Percentiles rank a stretch among this genome's conserved stretches.
Evolutionary conservation across 495 filamentous ascomycete species (phyloP).

Genomic region (Podospora sp.): DNA sequence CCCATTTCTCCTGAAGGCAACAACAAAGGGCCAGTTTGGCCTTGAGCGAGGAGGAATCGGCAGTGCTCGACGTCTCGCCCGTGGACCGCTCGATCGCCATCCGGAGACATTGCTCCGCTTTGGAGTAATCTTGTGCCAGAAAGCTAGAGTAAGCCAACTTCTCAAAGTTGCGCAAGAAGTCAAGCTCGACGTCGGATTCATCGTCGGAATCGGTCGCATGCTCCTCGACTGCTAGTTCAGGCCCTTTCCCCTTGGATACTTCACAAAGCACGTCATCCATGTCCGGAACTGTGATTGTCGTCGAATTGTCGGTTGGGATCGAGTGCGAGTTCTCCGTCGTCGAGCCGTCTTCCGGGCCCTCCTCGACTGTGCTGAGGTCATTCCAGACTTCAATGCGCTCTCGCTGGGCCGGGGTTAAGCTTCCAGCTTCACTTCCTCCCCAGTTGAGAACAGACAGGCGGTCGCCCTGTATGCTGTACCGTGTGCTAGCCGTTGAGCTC

Average conservation of each 20-base stretch:
- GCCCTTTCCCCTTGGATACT: conserved; percentile 1
- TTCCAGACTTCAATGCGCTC: conserved; percentile 14
- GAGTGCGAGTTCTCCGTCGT: neutral
- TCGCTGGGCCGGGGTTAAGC: conserved; percentile 9
- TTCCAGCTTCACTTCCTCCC: conserved; percentile 9
- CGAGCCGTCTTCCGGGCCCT: conserved; percentile 8
- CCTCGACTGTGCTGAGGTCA: conserved; percentile 10
- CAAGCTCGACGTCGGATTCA: conserved; percentile 11
- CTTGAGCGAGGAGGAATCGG: conserved; percentile 7
- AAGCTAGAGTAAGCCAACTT: conserved; percentile 12
- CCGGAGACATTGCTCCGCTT: conserved; percentile 14
- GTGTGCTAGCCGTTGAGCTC: conserved; percentile 16
- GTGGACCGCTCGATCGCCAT: conserved; percentile 16
- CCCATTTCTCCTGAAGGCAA: conserved; percentile 19
- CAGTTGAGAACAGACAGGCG: conserved; percentile 8
- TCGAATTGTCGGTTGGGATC: conserved; percentile 1
- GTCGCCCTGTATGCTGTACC: conserved; percentile 10
- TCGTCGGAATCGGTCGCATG: conserved; percentile 5
- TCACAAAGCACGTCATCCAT: conserved; percentile 10
- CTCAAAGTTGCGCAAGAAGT: conserved; percentile 13
- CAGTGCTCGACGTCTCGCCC: conserved; percentile 10
- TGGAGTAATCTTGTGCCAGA: conserved; percentile 10
- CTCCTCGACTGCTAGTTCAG: neutral
- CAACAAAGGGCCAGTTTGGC: conserved; percentile 17
- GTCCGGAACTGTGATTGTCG: conserved; percentile 15